Percentiles rank a stretch among this genome's conserved stretches.
phyloP scores from a whole-genome alignment of 331 rosid species.

The Erythrophleum ivorense region DNA sequence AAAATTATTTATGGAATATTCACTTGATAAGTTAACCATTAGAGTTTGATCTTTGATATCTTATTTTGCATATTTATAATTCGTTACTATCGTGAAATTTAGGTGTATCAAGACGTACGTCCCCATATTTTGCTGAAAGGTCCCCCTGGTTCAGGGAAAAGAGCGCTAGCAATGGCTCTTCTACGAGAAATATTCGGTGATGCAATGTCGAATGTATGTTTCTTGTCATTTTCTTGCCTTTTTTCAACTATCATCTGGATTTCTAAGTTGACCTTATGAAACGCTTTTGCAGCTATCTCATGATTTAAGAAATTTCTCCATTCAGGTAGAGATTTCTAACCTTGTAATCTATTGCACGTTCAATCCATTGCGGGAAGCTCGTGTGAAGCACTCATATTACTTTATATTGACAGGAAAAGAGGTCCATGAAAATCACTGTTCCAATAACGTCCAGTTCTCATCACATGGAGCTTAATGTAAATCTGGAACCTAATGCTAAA shows the following conservation, averaged over 20 bases:
- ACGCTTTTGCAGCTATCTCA: constrained; percentile 68
- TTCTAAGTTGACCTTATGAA: constrained; percentile 37
- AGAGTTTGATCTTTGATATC: neutral
- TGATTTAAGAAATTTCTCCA: constrained; percentile 71
- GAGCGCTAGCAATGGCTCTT: constrained; percentile 74
- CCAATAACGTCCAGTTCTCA: constrained; percentile 75
- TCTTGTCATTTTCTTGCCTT: constrained; percentile 26
- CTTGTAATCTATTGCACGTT: constrained; percentile 6
- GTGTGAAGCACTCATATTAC: neutral
- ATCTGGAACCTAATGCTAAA: constrained; percentile 70
- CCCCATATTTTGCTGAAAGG: constrained; percentile 86
- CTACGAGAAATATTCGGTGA: constrained; percentile 77
- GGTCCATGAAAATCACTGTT: constrained; percentile 62
- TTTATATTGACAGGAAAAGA: constrained; percentile 66
- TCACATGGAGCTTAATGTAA: constrained; percentile 81
- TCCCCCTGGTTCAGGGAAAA: constrained; percentile 76
- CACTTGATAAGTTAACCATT: no score
- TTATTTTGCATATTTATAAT: neutral
- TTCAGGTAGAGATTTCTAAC: constrained; percentile 63
- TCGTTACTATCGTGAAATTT: constrained; percentile 31
- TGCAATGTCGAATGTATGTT: constrained; percentile 70
- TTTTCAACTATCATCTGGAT: neutral
- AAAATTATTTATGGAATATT: no score
- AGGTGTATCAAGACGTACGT: constrained; percentile 58
- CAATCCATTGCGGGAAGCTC: constrained; percentile 23